These are phyloP conservation scores for Colletotrichum plurivorum DNA, from an alignment of 2,329 filamentous ascomycete genomes.

Conservation along the genomic window DNA sequence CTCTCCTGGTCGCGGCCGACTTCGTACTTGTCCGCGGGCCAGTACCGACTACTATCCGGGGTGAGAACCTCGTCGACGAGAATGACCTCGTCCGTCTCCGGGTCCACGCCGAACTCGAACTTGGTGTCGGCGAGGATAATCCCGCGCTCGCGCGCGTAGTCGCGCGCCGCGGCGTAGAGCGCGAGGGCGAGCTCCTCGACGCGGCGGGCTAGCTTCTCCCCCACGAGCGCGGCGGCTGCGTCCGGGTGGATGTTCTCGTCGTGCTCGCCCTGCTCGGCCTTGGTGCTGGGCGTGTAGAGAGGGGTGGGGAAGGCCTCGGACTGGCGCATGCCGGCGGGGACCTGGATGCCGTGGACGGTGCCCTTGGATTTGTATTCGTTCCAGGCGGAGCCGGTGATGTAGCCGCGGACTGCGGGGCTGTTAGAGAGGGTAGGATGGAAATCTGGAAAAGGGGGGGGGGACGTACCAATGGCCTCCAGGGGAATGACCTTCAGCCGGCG, in stretches of 20 bases:
- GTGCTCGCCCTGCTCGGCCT: conserved; percentile 83
- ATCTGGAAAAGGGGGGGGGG: too few species aligned
- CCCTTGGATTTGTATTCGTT: conserved; percentile 79
- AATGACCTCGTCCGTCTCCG: conserved; percentile 76
- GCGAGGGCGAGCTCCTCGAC: conserved; percentile 76
- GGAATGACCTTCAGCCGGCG: conserved; percentile 81
- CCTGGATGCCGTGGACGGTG: conserved; percentile 83
- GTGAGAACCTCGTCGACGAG: conserved; percentile 88
- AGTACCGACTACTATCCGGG: conserved; percentile 88
- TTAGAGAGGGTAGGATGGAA: too few species aligned
- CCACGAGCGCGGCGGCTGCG: conserved; percentile 74
- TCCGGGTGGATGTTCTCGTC: conserved; percentile 88
- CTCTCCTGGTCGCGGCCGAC: conserved; percentile 83
- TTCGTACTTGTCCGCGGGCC: conserved; percentile 81
- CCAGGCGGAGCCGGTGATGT: conserved; percentile 90
- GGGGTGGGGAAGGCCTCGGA: conserved; percentile 78
- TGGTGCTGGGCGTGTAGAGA: conserved; percentile 84
- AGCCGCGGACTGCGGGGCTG: conserved; percentile 76
- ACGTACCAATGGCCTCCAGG: conserved; percentile 77
- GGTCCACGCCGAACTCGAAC: conserved; percentile 77
- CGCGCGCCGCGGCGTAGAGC: conserved; percentile 74
- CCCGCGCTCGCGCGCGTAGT: conserved; percentile 75
- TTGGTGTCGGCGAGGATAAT: conserved; percentile 80
- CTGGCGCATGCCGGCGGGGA: conserved; percentile 78
- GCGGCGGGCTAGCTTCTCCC: conserved; percentile 72